Evolutionary conservation across 805 yeast species (phyloP).

Genomic region (Yarrowia sp.): DNA sequence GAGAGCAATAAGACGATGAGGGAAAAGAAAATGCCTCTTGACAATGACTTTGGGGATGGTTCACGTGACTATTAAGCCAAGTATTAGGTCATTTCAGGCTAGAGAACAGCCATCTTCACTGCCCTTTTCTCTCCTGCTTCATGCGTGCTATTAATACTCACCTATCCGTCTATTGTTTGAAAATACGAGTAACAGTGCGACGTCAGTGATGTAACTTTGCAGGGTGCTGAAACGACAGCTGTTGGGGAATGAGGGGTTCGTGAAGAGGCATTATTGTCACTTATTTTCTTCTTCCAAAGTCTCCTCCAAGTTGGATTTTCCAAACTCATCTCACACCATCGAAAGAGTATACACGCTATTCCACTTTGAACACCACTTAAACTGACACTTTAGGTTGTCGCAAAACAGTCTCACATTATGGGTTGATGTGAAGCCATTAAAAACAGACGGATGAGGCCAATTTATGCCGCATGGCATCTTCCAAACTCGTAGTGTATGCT

Average conservation of each 20-base stretch:
- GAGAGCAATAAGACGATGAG: neutral
- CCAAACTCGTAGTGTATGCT: too few species aligned
- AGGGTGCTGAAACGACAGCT: neutral
- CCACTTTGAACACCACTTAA: neutral
- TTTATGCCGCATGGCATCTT: too few species aligned
- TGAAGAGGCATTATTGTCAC: neutral
- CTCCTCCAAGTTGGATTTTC: too few species aligned
- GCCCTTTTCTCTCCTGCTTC: neutral
- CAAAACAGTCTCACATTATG: slow-evolving; percentile 6
- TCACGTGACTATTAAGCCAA: too few species aligned
- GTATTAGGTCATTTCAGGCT: too few species aligned
- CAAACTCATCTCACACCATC: too few species aligned
- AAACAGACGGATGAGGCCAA: too few species aligned
- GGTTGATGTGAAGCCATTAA: neutral
- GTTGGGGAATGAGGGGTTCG: neutral
- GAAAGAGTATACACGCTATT: neutral
- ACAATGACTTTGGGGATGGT: too few species aligned
- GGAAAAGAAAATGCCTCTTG: neutral
- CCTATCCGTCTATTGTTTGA: slow-evolving; percentile 5
- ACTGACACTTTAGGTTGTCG: slow-evolving; percentile 12
- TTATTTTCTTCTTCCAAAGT: neutral
- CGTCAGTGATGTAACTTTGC: slow-evolving; percentile 19
- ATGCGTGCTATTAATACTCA: slow-evolving; percentile 28
- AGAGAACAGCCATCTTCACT: too few species aligned
- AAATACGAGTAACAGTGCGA: slow-evolving; percentile 21